These are phyloP conservation scores for Serendipita vermifera DNA, from an alignment of 768 basidiomycete genomes.

Conservation along the genomic window DNA sequence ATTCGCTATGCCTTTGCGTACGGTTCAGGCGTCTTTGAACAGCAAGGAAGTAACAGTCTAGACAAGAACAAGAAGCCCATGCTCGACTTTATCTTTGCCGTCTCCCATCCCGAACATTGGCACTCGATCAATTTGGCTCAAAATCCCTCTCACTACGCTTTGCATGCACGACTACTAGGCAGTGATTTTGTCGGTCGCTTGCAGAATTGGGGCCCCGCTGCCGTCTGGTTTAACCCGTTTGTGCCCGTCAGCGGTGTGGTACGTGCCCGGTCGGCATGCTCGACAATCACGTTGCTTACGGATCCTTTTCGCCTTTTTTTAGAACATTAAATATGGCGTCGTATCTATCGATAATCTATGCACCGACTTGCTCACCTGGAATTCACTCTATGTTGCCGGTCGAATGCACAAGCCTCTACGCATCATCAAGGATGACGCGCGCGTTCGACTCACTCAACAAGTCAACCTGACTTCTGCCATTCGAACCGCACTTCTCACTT, in stretches of 20 bases:
- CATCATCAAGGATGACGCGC: slow-evolving; percentile 84
- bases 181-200: slow-evolving; percentile 67
- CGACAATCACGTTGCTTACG: background rate
- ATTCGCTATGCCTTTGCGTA: slow-evolving; percentile 97
- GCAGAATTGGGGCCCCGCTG: slow-evolving; percentile 56
- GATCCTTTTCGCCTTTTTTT: slow-evolving; percentile 5
- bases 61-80: slow-evolving; percentile 42
- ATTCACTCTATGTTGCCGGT: slow-evolving; percentile 83
- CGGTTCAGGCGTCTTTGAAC: slow-evolving; percentile 90
- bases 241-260: slow-evolving; percentile 76
- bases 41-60: slow-evolving; percentile 35
- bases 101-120: slow-evolving; percentile 85
- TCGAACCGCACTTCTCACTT: slow-evolving; percentile 75
- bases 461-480: slow-evolving; percentile 88
- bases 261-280: slow-evolving; percentile 26
- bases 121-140: slow-evolving; percentile 93
- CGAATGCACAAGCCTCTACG: slow-evolving; percentile 95
- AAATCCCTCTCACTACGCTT: slow-evolving; percentile 79
- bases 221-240: slow-evolving; percentile 93
- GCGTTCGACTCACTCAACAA: slow-evolving; percentile 82
- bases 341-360: slow-evolving; percentile 84
- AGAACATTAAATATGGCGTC: slow-evolving; percentile 95
- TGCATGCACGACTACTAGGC: slow-evolving; percentile 76
- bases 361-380: slow-evolving; percentile 85
- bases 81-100: slow-evolving; percentile 95